phyloP scores from a whole-genome alignment of 2,329 filamentous ascomycete species.

The Cytospora piceicola region DNA sequence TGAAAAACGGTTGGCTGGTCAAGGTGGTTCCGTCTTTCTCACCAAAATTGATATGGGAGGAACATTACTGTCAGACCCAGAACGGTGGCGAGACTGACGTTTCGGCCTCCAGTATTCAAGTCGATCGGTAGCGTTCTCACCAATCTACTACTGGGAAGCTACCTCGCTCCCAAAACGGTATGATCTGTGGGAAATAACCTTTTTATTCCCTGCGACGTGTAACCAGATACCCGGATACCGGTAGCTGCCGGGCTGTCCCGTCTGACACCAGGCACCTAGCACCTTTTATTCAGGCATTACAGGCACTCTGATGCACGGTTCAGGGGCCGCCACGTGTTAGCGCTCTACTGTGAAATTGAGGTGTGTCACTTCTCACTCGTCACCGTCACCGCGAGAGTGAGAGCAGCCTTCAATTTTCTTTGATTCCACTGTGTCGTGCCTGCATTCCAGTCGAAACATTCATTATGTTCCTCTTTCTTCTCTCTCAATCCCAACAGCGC shows the following conservation, averaged over 20 bases:
- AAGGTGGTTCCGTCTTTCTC: too few relatives aligned
- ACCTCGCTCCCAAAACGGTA: too few relatives aligned
- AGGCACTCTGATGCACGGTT: background rate
- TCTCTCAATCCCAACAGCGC: background rate
- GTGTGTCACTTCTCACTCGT: background rate
- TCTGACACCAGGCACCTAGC: background rate
- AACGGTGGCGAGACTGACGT: too few relatives aligned
- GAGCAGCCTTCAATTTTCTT: background rate
- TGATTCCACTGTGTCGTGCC: background rate
- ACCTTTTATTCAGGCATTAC: background rate
- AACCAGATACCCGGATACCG: too few relatives aligned
- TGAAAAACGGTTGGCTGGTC: too few relatives aligned
- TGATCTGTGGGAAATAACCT: too few relatives aligned
- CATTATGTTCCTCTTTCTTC: background rate
- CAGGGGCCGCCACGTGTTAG: background rate
- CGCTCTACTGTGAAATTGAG: background rate
- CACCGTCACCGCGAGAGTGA: background rate
- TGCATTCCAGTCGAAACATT: background rate
- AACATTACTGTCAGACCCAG: too few relatives aligned
- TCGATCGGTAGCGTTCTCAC: too few relatives aligned
- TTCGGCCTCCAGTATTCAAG: too few relatives aligned
- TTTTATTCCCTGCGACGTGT: too few relatives aligned
- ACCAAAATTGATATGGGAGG: too few relatives aligned
- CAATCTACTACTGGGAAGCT: too few relatives aligned
- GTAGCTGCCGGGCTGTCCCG: background rate